A percentile compares a stretch with the other conserved stretches of the same genome.
phyloP scores from a whole-genome alignment of 768 basidiomycete species.

The Serendipita vermifera region DNA sequence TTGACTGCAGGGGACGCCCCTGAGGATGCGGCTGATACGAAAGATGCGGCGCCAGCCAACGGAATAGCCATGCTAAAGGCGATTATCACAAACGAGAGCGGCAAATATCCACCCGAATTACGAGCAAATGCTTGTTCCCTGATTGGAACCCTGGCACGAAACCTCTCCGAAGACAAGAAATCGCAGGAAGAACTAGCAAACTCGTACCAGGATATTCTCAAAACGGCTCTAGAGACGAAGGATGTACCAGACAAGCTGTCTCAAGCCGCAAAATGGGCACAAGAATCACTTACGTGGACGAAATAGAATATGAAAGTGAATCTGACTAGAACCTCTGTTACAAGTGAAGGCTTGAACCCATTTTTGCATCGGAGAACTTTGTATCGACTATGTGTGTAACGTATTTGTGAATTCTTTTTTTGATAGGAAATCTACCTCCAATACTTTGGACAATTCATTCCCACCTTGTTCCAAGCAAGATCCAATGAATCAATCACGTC shows the following conservation, averaged over 20 bases:
- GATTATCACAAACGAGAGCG: conserved; percentile 39
- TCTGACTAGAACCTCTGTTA: too few relatives aligned
- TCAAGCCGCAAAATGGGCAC: conserved; percentile 5
- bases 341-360: too few relatives aligned
- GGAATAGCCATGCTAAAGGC: conserved; percentile 38
- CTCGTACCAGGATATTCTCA: conserved; percentile 34
- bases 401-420: neutral
- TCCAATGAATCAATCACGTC: conserved; percentile 40
- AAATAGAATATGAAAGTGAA: too few relatives aligned
- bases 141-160: conserved; percentile 33
- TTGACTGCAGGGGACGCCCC: conserved; percentile 48
- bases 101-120: conserved; percentile 57
- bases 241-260: conserved; percentile 8
- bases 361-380: too few relatives aligned
- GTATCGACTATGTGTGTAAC: too few relatives aligned
- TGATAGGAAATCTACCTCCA: conserved; percentile 23
- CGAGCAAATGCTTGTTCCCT: conserved; percentile 65
- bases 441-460: conserved; percentile 25
- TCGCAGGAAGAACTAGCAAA: conserved; percentile 37
- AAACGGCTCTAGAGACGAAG: conserved; percentile 20
- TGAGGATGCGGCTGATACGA: too few relatives aligned
- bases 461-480: conserved; percentile 34
- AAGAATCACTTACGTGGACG: neutral
- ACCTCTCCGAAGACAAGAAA: neutral
- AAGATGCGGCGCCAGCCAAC: neutral